Evolutionary conservation across 768 basidiomycete species (phyloP), one percentile per base, ranked within the genome.

Genomic region (Collybia sp.): DNA sequence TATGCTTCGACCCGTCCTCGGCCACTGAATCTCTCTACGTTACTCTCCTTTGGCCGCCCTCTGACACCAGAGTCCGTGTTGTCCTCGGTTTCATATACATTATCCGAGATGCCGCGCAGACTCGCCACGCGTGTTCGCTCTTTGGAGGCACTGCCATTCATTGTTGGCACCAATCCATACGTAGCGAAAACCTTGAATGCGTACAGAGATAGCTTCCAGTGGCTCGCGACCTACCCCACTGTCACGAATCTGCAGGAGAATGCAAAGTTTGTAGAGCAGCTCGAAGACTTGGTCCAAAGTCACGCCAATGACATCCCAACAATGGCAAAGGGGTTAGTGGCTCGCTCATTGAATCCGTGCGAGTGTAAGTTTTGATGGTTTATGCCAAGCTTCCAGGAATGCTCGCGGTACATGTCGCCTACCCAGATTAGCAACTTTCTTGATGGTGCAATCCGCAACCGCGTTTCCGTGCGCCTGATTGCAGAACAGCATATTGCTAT

Each of bases 401-500:
- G 84, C 50, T 72, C 81, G 37, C 77, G 80, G 42, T 94, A 94
- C 63, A 85, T 94, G 75, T 81, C 88, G 6, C 78, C 88, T 5
- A 73, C 73, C n/a, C 81, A 88, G 55, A 85, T 91, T 53, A 83
- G 77, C 65, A 71, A 72, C 46, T 94, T 94, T 59, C 69, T 94
- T 18, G 87, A 94, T 59, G 80, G 82, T 36, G 83, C 88, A 34
- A 93, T 94, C 54, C 82, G 83, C 19, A 92, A 82, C 57, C 85
- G 92, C 45, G 91, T 93, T 46, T 89, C 88, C 33, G 81, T 93
- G 20, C 83, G 92, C 30, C 70, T 94, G 46, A 88, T 93, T 49
- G 92, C 90, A 33, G 92, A 94, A 61, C 92, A 94, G 56, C 92
- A 94, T 60, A 88, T 94, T 32, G 82, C 88, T 8, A 72, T 94